Base-by-base conservation (phyloP, 768 basidiomycete species). In the Boletus sp. region DNA sequence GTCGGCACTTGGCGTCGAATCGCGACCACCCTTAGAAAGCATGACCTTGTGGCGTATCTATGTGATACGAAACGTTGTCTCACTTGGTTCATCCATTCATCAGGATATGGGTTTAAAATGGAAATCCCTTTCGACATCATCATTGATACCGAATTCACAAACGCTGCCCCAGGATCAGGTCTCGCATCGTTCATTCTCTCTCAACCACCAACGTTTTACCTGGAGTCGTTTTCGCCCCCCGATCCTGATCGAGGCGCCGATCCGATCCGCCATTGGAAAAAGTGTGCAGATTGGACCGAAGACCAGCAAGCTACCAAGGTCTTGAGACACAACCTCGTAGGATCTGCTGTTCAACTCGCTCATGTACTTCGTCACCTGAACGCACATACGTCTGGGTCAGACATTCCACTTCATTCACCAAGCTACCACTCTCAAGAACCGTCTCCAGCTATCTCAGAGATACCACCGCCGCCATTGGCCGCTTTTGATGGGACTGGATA, bases 1-100 rank as follows among this genome's bases (percentile, higher is more conserved):
- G 81, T 93, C 56, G 91, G 91, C 35, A 79, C 78, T 9, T 93
- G 90, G 90, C 80, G 84, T 47, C 84, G 91, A 40, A 82, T 90
- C 38, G 80, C 83, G 2, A 81, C 82, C 37, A 68, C 75, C 23
- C 64, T 73, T 5, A 74, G 70, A 57, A 80, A 79, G 50, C 78
- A 85, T 58, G 88, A 90, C 68, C 76, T 93, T 9, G 76, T 92
- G 33, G 87, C 88, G 2, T 93, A 91, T 68, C 74, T 87, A 13
- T 90, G 81, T 67, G 85, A 90, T 23, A 57, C 67, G 39, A 86
- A 81, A 60, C 82, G 79, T 39, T 83, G 79, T 63, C 72, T 93
- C 29, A 81, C 81, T 5, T 93, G 91, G 91, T 93, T 85, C 68
- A 85, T 93, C 51, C 81, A 83, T 39, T 86, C 86, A 7, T 77